Conservation (phyloP, 2,329 filamentous ascomycete genomes). For the Blastomyces emzantsi region DNA sequence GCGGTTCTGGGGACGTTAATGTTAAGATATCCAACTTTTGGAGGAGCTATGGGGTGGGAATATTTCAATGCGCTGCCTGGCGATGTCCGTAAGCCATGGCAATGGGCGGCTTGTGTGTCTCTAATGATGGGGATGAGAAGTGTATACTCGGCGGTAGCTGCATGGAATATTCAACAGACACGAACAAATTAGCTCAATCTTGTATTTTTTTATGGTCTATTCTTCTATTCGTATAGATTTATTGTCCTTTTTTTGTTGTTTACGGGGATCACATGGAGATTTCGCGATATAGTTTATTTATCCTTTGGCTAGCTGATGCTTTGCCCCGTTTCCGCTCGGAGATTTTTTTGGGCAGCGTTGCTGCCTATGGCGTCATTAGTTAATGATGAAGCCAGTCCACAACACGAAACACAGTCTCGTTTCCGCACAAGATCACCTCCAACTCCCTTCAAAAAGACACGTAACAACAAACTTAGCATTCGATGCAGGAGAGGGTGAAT, state of each 20-base stretch:
- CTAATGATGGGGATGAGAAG: constrained; percentile 37
- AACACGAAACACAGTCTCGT: neutral
- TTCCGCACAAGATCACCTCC: neutral
- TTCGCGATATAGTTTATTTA: too few species aligned
- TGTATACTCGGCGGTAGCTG: constrained; percentile 26
- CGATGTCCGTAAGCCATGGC: constrained; percentile 55
- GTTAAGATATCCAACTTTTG: constrained; percentile 59
- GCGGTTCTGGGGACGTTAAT: constrained; percentile 50
- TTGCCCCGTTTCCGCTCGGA: too few species aligned
- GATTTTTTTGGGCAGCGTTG: too few species aligned
- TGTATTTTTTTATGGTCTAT: neutral
- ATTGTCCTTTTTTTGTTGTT: too few species aligned
- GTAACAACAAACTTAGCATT: neutral
- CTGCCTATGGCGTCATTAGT: too few species aligned
- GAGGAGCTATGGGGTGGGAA: constrained; percentile 92
- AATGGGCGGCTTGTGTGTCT: constrained; percentile 67
- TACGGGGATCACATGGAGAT: too few species aligned
- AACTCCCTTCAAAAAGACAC: neutral
- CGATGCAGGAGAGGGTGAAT: neutral
- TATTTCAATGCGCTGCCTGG: constrained; percentile 77
- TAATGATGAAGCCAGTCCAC: neutral
- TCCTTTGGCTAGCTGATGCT: too few species aligned
- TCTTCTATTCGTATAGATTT: neutral
- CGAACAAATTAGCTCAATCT: neutral
- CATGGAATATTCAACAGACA: constrained; percentile 13